Evolutionary conservation across 768 basidiomycete genomes (phyloP).

Genomic region (Chalciporus piperatus): DNA sequence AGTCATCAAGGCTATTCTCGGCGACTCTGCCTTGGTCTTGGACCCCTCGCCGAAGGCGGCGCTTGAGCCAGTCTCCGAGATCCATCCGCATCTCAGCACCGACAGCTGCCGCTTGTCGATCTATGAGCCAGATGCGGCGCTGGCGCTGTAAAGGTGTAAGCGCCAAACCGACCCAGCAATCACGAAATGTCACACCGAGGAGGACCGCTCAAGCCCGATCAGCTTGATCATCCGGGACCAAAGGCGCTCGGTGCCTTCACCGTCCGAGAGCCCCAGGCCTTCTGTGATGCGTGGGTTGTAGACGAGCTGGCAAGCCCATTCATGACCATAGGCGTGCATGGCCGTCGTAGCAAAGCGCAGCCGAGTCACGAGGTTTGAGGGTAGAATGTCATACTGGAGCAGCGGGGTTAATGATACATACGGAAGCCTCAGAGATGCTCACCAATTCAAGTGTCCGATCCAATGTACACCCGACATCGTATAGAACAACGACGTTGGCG

Average conservation of each 20-base stretch:
- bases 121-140: slow-evolving; percentile 33
- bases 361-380: too few species aligned
- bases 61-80: slow-evolving; percentile 34
- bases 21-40: slow-evolving; percentile 4
- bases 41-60: slow-evolving; percentile 18
- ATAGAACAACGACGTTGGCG: slow-evolving; percentile 29
- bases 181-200: slow-evolving; percentile 27
- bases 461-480: slow-evolving; percentile 39
- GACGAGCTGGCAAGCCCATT: too few species aligned
- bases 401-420: slow-evolving; percentile 33
- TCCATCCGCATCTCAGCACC: slow-evolving; percentile 23
- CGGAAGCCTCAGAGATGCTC: slow-evolving; percentile 35
- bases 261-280: too few species aligned
- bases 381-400: too few species aligned
- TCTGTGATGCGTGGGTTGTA: too few species aligned
- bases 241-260: too few species aligned
- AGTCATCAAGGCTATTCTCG: neutral
- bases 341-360: slow-evolving; percentile 24
- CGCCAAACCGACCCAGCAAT: neutral
- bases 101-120: slow-evolving; percentile 30
- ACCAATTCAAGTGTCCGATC: slow-evolving; percentile 26
- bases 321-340: too few species aligned
- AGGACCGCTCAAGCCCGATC: slow-evolving; percentile 31
- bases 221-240: slow-evolving; percentile 23
- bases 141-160: slow-evolving; percentile 12